These are phyloP conservation scores for Penicillium rolfsii DNA, from an alignment of 2,329 filamentous ascomycete genomes.

Conservation along the genomic window DNA sequence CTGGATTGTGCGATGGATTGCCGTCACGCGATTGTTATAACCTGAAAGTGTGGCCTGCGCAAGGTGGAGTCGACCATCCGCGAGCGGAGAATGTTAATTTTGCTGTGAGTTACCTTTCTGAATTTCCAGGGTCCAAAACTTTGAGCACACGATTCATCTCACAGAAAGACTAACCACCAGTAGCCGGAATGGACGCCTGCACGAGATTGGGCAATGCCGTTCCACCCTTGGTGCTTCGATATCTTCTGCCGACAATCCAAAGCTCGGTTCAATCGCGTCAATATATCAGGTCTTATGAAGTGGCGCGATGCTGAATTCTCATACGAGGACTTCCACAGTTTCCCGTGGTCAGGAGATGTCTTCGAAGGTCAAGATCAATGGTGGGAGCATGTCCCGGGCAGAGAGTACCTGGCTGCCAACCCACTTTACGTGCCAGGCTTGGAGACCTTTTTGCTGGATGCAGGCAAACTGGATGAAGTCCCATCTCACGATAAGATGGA, in stretches of 20 bases:
- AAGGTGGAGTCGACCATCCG: not conserved
- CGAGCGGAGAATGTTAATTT: not conserved
- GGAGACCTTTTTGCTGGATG: not conserved
- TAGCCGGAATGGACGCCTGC: not conserved
- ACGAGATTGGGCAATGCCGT: constrained; percentile 19
- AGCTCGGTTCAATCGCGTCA: constrained; percentile 10
- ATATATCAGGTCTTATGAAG: not conserved
- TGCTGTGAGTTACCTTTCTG: not conserved
- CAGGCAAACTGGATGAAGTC: not conserved
- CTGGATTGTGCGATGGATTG: not conserved
- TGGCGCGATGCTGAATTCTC: not conserved
- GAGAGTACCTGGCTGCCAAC: not conserved
- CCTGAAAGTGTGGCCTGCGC: not conserved
- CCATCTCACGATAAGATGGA: not conserved
- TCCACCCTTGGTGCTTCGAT: constrained; percentile 29
- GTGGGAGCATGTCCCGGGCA: not conserved
- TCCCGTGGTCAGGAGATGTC: not conserved
- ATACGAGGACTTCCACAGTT: not conserved
- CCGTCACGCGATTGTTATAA: not conserved
- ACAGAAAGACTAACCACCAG: not conserved
- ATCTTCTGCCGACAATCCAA: constrained; percentile 25
- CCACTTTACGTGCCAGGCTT: not conserved
- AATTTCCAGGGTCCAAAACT: not conserved
- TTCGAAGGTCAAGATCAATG: not conserved
- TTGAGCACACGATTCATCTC: not conserved